These are phyloP conservation scores for Phaffia tasmanica DNA, from an alignment of 768 basidiomycete genomes.

Conservation along the genomic window DNA sequence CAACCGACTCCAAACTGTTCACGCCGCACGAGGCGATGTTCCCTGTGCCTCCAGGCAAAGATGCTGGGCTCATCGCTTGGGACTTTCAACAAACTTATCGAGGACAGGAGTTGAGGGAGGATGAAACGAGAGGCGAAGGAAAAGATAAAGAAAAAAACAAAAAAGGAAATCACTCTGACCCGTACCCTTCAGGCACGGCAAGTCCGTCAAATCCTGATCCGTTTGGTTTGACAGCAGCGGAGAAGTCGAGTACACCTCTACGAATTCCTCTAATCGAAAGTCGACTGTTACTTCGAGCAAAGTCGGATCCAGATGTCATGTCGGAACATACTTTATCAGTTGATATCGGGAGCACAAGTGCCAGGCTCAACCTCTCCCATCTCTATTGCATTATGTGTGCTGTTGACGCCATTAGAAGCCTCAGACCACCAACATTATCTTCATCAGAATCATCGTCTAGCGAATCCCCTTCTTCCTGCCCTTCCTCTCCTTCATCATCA, in stretches of 20 bases:
- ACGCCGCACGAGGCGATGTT: constrained; percentile 34
- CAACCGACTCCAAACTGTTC: constrained; percentile 30
- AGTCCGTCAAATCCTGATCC: neutral
- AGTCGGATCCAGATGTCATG: neutral
- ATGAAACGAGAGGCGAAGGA: no score
- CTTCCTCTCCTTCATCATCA: constrained; percentile 34
- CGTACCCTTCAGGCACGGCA: neutral
- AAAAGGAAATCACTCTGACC: neutral
- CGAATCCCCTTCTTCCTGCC: constrained; percentile 29
- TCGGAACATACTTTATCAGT: constrained; percentile 1
- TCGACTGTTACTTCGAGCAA: neutral
- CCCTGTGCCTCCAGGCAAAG: constrained; percentile 19
- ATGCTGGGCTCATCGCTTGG: constrained; percentile 22
- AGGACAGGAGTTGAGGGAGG: no score
- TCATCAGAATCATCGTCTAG: constrained; percentile 29
- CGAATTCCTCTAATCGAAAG: neutral
- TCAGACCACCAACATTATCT: constrained; percentile 34
- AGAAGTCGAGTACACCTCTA: constrained; percentile 1
- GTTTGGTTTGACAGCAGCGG: constrained; percentile 2
- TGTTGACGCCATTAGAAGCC: constrained; percentile 44
- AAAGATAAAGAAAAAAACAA: no score
- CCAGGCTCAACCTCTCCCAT: constrained; percentile 45
- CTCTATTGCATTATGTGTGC: constrained; percentile 62
- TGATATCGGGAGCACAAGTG: constrained; percentile 1
- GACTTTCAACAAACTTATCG: constrained; percentile 14